phyloP scores from a whole-genome alignment of 2,329 filamentous ascomycete genomes.

The Esteya vermicola region DNA sequence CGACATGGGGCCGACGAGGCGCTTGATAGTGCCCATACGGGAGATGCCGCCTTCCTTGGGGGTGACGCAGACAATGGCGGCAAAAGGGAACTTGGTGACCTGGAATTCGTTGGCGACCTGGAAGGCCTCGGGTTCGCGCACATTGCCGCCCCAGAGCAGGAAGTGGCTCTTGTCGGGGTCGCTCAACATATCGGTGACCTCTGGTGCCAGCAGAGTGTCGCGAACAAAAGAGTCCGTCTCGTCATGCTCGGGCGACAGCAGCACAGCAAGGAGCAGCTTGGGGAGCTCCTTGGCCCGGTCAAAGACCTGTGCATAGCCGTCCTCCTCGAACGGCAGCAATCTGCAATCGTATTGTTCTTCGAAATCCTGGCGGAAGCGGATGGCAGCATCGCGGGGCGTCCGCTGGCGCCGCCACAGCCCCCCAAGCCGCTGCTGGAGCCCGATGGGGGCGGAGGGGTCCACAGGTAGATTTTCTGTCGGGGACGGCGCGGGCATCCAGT shows the following conservation, averaged over 20 bases:
- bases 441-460: constrained; percentile 39
- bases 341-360: constrained; percentile 79
- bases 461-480: too few relatives aligned
- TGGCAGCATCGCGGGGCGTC: constrained; percentile 74
- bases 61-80: constrained; percentile 73
- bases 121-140: constrained; percentile 86
- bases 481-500: too few relatives aligned
- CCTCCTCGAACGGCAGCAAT: constrained; percentile 66
- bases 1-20: constrained; percentile 59
- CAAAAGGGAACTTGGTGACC: constrained; percentile 87
- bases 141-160: constrained; percentile 83
- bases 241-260: constrained; percentile 88
- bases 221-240: constrained; percentile 71
- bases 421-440: constrained; percentile 23
- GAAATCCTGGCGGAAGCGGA: constrained; percentile 81
- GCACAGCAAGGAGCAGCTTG: constrained; percentile 78
- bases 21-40: constrained; percentile 79
- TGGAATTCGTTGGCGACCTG: constrained; percentile 78
- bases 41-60: constrained; percentile 57
- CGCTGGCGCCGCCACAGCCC: constrained; percentile 54
- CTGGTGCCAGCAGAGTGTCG: constrained; percentile 64
- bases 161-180: constrained; percentile 66
- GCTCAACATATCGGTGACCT: constrained; percentile 61
- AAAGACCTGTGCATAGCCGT: constrained; percentile 81
- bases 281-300: constrained; percentile 82